Conservation (phyloP, 257 asterid species). For the Cynanchum wilfordii region DNA sequence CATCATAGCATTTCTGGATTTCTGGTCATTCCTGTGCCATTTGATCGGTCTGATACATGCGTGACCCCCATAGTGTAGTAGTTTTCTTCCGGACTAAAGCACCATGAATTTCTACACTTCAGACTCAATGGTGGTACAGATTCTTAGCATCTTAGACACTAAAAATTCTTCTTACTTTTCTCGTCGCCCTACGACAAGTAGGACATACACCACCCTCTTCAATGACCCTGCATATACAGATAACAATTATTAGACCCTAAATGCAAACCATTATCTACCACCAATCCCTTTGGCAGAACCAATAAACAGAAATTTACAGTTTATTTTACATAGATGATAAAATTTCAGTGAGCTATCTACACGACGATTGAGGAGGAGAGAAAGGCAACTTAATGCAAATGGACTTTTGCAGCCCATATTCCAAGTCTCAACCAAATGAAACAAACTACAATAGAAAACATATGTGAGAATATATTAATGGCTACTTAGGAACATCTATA, state of each 20-base stretch:
- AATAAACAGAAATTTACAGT: not conserved
- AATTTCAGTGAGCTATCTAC: not conserved
- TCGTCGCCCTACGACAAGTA: slow-evolving; percentile 14
- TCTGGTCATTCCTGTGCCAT: not conserved
- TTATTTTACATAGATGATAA: not conserved
- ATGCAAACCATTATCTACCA: not conserved
- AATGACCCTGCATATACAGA: slow-evolving; percentile 12
- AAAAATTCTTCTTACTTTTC: slow-evolving; percentile 20
- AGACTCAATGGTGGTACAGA: not conserved
- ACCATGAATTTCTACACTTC: not conserved
- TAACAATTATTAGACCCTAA: not conserved
- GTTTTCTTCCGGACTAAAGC: not conserved
- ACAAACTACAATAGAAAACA: not conserved
- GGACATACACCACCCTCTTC: slow-evolving; percentile 22
- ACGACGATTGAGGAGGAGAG: too few species aligned
- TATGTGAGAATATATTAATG: not conserved
- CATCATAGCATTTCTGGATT: too few species aligned
- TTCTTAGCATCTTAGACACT: slow-evolving; percentile 11
- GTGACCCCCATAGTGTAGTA: not conserved
- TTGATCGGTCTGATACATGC: not conserved
- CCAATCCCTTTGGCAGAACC: not conserved
- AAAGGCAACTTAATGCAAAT: not conserved
- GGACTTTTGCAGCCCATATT: not conserved
- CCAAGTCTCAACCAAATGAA: not conserved
- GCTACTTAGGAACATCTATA: not conserved